Percentiles rank a stretch among this genome's conserved stretches.
Conservation (phyloP, 2,329 filamentous ascomycete genomes). For the Ophiostoma piceae region DNA sequence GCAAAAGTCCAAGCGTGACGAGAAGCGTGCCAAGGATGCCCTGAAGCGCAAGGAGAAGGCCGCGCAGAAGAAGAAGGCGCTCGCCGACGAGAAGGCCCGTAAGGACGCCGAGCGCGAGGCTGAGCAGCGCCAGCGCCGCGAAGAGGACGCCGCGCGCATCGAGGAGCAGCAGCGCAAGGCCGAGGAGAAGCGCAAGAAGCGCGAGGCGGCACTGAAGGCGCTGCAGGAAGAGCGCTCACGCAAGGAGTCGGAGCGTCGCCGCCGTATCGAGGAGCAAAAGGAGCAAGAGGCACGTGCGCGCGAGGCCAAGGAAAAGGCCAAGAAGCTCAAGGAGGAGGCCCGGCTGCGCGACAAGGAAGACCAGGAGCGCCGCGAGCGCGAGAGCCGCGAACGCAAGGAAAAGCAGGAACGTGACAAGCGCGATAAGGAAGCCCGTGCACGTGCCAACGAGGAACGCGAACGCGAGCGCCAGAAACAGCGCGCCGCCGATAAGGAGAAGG, state of each 20-base stretch:
- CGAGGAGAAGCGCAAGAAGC: constrained; percentile 88
- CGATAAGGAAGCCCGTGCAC: constrained; percentile 43
- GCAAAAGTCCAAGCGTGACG: constrained; percentile 71
- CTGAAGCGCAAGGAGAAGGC: constrained; percentile 95
- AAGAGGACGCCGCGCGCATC: constrained; percentile 68
- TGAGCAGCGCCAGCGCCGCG: constrained; percentile 71
- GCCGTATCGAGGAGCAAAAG: constrained; percentile 74
- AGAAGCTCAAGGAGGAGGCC: constrained; percentile 67
- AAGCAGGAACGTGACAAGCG: constrained; percentile 52
- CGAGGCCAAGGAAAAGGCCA: constrained; percentile 74
- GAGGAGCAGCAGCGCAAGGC: constrained; percentile 77
- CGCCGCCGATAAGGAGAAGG: constrained; percentile 41
- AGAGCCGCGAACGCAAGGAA: constrained; percentile 57
- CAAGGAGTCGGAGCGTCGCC: constrained; percentile 80
- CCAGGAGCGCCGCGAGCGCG: constrained; percentile 54
- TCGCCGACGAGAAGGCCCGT: constrained; percentile 84
- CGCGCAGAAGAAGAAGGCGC: constrained; percentile 76
- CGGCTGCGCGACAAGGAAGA: constrained; percentile 59
- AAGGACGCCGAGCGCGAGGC: constrained; percentile 85
- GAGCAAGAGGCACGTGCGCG: constrained; percentile 79
- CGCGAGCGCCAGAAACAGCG: constrained; percentile 39
- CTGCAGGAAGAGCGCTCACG: constrained; percentile 81
- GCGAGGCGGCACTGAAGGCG: constrained; percentile 81
- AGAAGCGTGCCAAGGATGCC: constrained; percentile 89
- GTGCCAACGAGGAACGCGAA: constrained; percentile 34